These are phyloP conservation scores for Apophysomyces ossiformis DNA, from an alignment of 371 early-diverging fungal genomes.

Conservation along the genomic window DNA sequence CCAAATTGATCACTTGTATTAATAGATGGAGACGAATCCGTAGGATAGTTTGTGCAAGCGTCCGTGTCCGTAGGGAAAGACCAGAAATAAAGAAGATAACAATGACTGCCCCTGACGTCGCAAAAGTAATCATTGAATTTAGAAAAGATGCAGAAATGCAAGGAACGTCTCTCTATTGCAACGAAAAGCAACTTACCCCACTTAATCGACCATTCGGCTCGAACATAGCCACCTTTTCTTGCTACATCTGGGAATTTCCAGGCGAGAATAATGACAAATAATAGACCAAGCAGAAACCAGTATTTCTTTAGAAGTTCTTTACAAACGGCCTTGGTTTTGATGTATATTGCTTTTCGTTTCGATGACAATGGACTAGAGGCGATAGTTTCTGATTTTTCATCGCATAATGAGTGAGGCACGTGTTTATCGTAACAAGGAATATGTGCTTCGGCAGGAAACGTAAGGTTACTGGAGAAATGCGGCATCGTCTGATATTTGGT, in stretches of 20 bases:
- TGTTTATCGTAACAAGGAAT: neutral
- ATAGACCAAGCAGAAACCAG: slow-evolving; percentile 64
- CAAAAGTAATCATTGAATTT: too few relatives aligned
- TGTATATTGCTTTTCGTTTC: neutral
- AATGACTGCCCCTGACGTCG: slow-evolving; percentile 53
- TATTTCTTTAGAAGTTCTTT: slow-evolving; percentile 26
- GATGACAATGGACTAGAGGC: neutral
- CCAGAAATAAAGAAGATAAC: slow-evolving; percentile 78
- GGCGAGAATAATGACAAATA: slow-evolving; percentile 62
- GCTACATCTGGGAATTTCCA: slow-evolving; percentile 61
- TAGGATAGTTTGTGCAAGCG: slow-evolving; percentile 61
- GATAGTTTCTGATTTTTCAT: neutral
- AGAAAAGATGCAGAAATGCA: neutral
- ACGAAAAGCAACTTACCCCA: slow-evolving; percentile 50
- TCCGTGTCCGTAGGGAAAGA: slow-evolving; percentile 67
- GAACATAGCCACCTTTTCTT: slow-evolving; percentile 59
- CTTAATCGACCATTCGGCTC: slow-evolving; percentile 65
- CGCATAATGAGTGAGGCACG: neutral
- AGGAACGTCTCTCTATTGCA: neutral
- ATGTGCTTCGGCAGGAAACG: neutral
- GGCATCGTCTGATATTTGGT: neutral
- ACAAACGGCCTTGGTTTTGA: neutral
- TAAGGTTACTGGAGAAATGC: neutral
- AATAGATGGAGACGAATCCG: slow-evolving; percentile 67
- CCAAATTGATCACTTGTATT: slow-evolving; percentile 66